Evolutionary conservation across 352 stramenopile species (phyloP).

Genomic region (Blastocystis sp.): DNA sequence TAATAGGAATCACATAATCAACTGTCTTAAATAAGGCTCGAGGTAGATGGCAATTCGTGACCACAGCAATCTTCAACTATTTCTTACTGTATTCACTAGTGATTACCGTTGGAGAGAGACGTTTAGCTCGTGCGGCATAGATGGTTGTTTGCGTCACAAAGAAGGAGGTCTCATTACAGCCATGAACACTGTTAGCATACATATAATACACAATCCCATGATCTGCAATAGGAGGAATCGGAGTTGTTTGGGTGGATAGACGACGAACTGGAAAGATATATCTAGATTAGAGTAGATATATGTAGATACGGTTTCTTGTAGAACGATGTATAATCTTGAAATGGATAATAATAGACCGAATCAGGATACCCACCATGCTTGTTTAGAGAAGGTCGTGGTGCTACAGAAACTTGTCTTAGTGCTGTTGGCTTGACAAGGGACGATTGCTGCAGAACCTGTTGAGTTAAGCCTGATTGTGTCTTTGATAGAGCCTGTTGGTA

Average conservation of each 20-base stretch:
- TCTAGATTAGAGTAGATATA: not conserved
- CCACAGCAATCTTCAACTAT: not conserved
- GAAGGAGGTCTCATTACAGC: not conserved
- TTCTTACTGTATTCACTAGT: not conserved
- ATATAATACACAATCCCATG: not conserved
- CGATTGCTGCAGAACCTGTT: not conserved
- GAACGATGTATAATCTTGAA: not conserved
- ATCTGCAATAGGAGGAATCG: not conserved
- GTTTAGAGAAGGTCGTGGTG: not conserved
- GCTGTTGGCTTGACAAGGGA: not conserved
- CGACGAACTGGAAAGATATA: not conserved
- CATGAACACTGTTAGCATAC: not conserved
- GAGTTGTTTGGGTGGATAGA: not conserved
- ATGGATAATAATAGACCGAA: not conserved
- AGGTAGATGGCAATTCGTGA: conserved; percentile 19
- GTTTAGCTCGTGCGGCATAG: not conserved
- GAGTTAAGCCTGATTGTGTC: not conserved
- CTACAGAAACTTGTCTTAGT: not conserved
- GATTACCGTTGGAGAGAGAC: not conserved
- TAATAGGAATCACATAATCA: not conserved
- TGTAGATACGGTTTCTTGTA: not conserved
- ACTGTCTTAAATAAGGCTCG: not conserved
- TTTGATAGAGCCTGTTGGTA: not conserved
- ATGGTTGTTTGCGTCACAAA: not conserved
- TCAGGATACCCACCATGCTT: not conserved